Percentiles rank a stretch among this genome's conserved stretches.
These are phyloP conservation scores for Pseudodiploospora longispora DNA, from an alignment of 2,329 filamentous ascomycete genomes.

Conservation along the genomic window DNA sequence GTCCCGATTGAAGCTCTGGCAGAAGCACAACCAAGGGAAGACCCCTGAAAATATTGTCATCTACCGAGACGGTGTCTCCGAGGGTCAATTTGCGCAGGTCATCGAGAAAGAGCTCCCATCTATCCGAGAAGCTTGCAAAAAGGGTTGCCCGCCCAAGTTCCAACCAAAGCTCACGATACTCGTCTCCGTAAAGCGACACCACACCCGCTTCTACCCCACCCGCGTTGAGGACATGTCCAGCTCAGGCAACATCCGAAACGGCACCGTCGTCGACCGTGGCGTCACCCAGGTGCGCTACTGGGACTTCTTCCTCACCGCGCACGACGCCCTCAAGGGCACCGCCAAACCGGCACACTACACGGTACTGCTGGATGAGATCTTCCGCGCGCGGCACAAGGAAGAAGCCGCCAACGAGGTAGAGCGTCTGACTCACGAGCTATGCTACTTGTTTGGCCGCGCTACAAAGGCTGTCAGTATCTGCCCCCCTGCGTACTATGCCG, in stretches of 20 bases:
- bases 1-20: slow-evolving; percentile 59
- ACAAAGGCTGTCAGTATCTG: slow-evolving; percentile 86
- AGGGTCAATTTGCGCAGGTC: slow-evolving; percentile 69
- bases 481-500: slow-evolving; percentile 85
- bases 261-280: slow-evolving; percentile 79
- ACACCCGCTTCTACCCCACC: slow-evolving; percentile 79
- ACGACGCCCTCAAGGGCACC: slow-evolving; percentile 74
- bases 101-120: slow-evolving; percentile 58
- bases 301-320: slow-evolving; percentile 82
- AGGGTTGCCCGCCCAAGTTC: slow-evolving; percentile 44
- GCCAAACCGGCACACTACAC: slow-evolving; percentile 78
- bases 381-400: slow-evolving; percentile 32
- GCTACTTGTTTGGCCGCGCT: slow-evolving; percentile 75
- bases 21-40: slow-evolving; percentile 40
- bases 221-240: slow-evolving; percentile 33
- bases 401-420: slow-evolving; percentile 60
- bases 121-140: slow-evolving; percentile 56
- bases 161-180: slow-evolving; percentile 63
- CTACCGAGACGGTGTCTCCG: slow-evolving; percentile 84
- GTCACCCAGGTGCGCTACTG: slow-evolving; percentile 67
- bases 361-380: slow-evolving; percentile 64
- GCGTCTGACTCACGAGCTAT: slow-evolving; percentile 67
- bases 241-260: slow-evolving; percentile 61
- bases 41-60: slow-evolving; percentile 71
- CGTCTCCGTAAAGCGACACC: slow-evolving; percentile 80